Evolutionary conservation across 352 stramenopile genomes (phyloP), one percentile per base, ranked within the genome.

Genomic region (Halophytophthora batemanensis): DNA sequence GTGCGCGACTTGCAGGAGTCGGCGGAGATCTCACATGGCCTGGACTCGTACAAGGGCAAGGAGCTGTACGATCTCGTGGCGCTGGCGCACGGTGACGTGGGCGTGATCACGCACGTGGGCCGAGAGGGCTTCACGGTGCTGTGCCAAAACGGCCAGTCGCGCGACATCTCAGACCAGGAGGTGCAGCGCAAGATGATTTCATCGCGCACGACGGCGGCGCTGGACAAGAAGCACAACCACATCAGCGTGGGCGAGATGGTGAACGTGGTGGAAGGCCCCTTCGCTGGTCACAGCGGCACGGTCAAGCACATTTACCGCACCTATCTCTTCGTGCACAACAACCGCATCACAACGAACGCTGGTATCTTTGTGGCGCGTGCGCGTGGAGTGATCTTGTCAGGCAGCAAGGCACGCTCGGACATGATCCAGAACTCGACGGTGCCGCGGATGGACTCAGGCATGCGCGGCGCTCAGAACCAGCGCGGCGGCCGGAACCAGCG

Each of bases 301-400:
- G 83, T 96, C 35, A 96, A 96, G 57, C 87, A 96, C 64, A 95
- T 96, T 50, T 93, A 96, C 56, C 71, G 86, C 18, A 91, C 82
- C 5, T 95, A 88, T 34, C 67, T 96, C 19, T 96, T 96, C 50
- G 47, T 96, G 56, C 87, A 96, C 71, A 95, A 95, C 63, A 95
- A 95, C 61, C 85, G 85, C 22, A 90, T 95, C 55, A 90, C 83
- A 38, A 87, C 80, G 18, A 93, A 95, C 53, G 84, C 87, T 6
- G 87, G 87, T 19, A 93, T 96, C 37, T 96, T 96, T 38, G 82
- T 96, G 13, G 82, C 82, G n/a, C 80, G 85, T 18, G 82, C 86
- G 12, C 78, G 85, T 40, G 73, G 87, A 53, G 82, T 94, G 19
- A 71, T 95, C 14, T 56, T 96, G 2, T 88, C 87, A 2, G 87